Conservation (phyloP, 202 grass and related monocot species). For the Saccharum hybrid region DNA sequence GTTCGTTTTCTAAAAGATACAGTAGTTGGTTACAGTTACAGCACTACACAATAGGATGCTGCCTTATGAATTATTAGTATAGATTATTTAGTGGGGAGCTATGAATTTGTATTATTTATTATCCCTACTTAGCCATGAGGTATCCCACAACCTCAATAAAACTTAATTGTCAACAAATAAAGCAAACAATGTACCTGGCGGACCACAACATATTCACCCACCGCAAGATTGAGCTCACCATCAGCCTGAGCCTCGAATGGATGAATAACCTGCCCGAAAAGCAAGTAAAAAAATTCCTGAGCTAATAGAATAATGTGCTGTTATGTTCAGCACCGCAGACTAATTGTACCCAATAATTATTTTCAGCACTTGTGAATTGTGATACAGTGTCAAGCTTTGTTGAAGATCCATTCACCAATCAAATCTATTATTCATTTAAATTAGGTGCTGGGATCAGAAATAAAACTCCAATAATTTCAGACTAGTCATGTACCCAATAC, state of each 20-base stretch:
- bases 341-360: not conserved
- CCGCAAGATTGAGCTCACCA: slow-evolving; percentile 80
- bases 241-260: slow-evolving; percentile 87
- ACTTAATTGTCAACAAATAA: not conserved
- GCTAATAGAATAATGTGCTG: slow-evolving; percentile 18
- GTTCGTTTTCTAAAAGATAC: not conserved
- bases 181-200: slow-evolving; percentile 68
- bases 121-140: not conserved
- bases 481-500: not conserved
- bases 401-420: slow-evolving; percentile 27
- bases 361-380: not conserved
- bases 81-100: slow-evolving; percentile 2
- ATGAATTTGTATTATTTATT: slow-evolving; percentile 33
- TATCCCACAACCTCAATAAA: not conserved
- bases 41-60: slow-evolving; percentile 5
- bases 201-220: slow-evolving; percentile 86
- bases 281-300: slow-evolving; percentile 27
- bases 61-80: slow-evolving; percentile 11
- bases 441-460: not conserved
- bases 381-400: slow-evolving; percentile 11
- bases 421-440: not conserved
- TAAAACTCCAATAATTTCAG: slow-evolving; percentile 30
- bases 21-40: slow-evolving; percentile 17
- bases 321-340: slow-evolving; percentile 1
- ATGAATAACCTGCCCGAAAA: slow-evolving; percentile 75